phyloP scores from a whole-genome alignment of 768 basidiomycete species.

The Rhodocollybia butyracea region DNA sequence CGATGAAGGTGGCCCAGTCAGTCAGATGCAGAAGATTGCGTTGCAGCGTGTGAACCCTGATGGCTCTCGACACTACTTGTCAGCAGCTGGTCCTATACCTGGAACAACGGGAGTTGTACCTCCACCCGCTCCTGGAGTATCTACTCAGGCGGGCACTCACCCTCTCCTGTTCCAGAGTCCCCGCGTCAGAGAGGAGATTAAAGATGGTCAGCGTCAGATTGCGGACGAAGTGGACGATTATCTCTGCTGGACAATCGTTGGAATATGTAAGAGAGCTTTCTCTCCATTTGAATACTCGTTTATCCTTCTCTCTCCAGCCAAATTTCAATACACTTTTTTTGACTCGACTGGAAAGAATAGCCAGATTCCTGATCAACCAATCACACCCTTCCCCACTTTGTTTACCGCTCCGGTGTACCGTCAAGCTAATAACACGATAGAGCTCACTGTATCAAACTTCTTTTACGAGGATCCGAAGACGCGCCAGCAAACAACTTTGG shows the following conservation, averaged over 20 bases:
- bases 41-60: conserved; percentile 79
- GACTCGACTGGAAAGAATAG: conserved; percentile 82
- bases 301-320: conserved; percentile 47
- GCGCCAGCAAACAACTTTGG: conserved; percentile 63
- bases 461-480: conserved; percentile 76
- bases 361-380: conserved; percentile 71
- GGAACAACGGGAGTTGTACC: conserved; percentile 68
- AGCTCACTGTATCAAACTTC: conserved; percentile 85
- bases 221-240: conserved; percentile 94
- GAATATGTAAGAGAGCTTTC: conserved; percentile 68
- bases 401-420: conserved; percentile 78
- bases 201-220: conserved; percentile 70
- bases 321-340: conserved; percentile 94
- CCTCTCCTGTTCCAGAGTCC: conserved; percentile 77
- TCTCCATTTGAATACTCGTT: conserved; percentile 7
- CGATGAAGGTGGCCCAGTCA: conserved; percentile 91
- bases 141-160: conserved; percentile 76
- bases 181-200: conserved; percentile 77
- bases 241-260: conserved; percentile 93
- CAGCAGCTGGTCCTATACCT: conserved; percentile 82
- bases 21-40: conserved; percentile 96
- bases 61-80: conserved; percentile 83
- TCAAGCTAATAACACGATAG: conserved; percentile 67
- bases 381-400: conserved; percentile 88
- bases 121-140: conserved; percentile 71